Conservation (phyloP, 2,329 filamentous ascomycete species). For the Pseudogymnoascus sp. region DNA sequence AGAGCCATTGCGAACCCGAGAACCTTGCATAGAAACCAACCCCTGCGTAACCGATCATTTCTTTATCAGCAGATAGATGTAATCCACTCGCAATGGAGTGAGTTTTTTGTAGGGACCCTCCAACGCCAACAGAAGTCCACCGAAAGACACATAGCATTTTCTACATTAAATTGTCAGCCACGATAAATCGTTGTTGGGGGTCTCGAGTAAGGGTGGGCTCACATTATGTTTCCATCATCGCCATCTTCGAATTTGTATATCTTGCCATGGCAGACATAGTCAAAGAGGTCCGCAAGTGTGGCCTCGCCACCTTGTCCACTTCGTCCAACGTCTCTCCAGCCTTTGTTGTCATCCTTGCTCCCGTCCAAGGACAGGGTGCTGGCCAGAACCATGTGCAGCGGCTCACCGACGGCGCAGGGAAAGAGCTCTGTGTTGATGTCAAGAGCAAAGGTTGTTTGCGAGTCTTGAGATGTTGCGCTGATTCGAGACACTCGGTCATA, state of each 20-base stretch:
- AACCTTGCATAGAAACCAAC: constrained; percentile 16
- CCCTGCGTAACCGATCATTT: constrained; percentile 48
- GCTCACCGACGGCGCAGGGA: constrained; percentile 66
- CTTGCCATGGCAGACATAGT: constrained; percentile 85
- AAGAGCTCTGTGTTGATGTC: constrained; percentile 95
- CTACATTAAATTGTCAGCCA: constrained; percentile 39
- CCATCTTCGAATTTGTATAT: constrained; percentile 83
- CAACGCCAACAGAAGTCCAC: constrained; percentile 80
- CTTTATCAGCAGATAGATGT: constrained; percentile 89
- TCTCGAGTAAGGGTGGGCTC: constrained; percentile 35
- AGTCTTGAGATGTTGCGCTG: constrained; percentile 67
- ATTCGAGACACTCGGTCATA: constrained; percentile 94
- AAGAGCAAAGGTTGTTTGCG: constrained; percentile 68
- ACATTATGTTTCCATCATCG: constrained; percentile 77
- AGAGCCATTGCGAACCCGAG: constrained; percentile 1
- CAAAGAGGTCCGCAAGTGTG: constrained; percentile 69
- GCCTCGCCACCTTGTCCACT: constrained; percentile 44
- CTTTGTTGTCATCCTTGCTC: constrained; percentile 64
- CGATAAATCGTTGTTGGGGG: background rate
- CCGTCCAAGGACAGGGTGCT: constrained; percentile 84
- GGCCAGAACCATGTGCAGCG: constrained; percentile 72
- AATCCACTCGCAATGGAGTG: constrained; percentile 82
- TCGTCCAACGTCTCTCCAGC: constrained; percentile 72
- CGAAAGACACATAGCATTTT: constrained; percentile 91
- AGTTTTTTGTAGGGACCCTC: constrained; percentile 96